Evolutionary conservation across 306 rosid species (phyloP).

Genomic region (Glycine latifolia): DNA sequence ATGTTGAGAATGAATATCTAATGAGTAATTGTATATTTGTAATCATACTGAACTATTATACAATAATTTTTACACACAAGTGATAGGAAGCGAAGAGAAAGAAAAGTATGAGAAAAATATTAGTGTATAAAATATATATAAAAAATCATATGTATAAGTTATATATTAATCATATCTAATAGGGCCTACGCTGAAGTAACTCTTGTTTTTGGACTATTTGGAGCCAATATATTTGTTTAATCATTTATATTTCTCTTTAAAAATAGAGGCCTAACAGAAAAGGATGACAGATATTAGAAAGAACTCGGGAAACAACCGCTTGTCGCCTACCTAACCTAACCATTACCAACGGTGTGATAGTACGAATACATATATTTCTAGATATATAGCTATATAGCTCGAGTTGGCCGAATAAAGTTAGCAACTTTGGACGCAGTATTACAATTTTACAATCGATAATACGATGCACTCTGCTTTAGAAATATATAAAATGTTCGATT

Average conservation of each 20-base stretch:
- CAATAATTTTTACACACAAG: not conserved
- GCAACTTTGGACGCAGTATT: not conserved
- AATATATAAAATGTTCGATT: too few relatives aligned
- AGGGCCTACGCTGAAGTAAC: slow-evolving; percentile 1
- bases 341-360: not conserved
- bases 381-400: not conserved
- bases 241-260: not conserved
- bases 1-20: not conserved
- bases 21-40: not conserved
- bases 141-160: not conserved
- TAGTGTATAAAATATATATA: not conserved
- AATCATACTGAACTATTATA: not conserved
- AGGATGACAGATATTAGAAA: slow-evolving; percentile 7
- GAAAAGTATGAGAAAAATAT: not conserved
- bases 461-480: too few relatives aligned
- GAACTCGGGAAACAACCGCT: slow-evolving; percentile 3
- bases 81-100: not conserved
- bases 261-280: not conserved
- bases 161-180: not conserved
- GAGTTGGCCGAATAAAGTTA: slow-evolving; percentile 1
- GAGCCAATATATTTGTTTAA: not conserved
- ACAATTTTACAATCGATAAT: not conserved
- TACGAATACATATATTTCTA: not conserved
- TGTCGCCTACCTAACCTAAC: slow-evolving; percentile 20
- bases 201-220: not conserved